These are phyloP conservation scores for Achaetomium macrosporum DNA, from an alignment of 2,329 filamentous ascomycete genomes.

Conservation along the genomic window DNA sequence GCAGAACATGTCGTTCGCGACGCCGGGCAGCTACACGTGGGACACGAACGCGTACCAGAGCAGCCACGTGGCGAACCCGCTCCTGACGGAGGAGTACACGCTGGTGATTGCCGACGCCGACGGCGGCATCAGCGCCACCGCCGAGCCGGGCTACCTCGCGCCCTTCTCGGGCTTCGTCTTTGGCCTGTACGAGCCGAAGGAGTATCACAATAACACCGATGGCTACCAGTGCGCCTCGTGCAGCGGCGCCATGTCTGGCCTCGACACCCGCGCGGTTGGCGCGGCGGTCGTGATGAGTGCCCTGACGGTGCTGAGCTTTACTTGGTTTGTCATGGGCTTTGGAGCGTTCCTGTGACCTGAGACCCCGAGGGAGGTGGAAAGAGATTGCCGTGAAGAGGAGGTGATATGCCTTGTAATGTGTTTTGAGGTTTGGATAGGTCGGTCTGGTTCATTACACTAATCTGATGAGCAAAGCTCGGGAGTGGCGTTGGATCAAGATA, in stretches of 20 bases:
- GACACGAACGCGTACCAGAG: conserved; percentile 44
- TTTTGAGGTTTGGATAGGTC: not conserved
- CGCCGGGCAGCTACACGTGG: conserved; percentile 50
- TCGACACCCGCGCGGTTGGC: conserved; percentile 43
- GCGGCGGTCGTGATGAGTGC: conserved; percentile 50
- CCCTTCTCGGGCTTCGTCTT: conserved; percentile 47
- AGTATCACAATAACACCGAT: conserved; percentile 46
- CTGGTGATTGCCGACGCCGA: conserved; percentile 58
- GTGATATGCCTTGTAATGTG: conserved; percentile 18
- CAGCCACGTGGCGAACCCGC: conserved; percentile 39
- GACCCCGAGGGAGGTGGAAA: not conserved
- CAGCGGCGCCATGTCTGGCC: conserved; percentile 43
- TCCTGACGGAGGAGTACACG: conserved; percentile 53
- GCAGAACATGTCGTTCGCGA: conserved; percentile 55
- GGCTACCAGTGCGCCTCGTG: conserved; percentile 53
- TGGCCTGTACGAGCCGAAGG: conserved; percentile 49
- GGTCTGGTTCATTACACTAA: not conserved
- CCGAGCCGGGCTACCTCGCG: conserved; percentile 51
- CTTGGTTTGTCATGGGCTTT: conserved; percentile 56
- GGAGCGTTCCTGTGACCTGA: conserved; percentile 23
- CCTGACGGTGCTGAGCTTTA: conserved; percentile 55
- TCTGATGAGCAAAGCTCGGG: conserved; percentile 4
- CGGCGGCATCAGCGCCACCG: conserved; percentile 41
- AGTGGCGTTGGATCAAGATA: conserved; percentile 7
- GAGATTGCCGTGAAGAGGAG: not conserved